Conservation (phyloP, 208 protist genomes). For the Willaertia magna region DNA sequence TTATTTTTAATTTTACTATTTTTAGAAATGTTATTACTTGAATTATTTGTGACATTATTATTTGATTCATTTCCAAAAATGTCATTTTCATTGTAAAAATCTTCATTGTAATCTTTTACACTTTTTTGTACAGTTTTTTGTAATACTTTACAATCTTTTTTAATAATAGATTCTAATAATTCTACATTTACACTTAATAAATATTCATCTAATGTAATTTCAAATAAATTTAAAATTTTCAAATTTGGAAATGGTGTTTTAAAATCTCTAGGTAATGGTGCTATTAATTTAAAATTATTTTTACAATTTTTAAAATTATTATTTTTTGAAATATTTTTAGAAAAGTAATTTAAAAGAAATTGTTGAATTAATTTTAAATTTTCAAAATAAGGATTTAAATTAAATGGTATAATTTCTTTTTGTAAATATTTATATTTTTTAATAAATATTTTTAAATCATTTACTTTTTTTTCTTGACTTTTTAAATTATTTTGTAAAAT, state of each 20-base stretch:
- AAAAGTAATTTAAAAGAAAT: too few relatives aligned
- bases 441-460: not conserved
- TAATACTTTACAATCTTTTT: not conserved
- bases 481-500: too few relatives aligned
- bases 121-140: not conserved
- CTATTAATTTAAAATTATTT: too few relatives aligned
- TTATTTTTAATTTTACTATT: not conserved
- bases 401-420: too few relatives aligned
- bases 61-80: not conserved
- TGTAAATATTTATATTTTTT: too few relatives aligned
- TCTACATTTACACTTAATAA: not conserved
- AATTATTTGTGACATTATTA: not conserved
- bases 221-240: not conserved
- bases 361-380: too few relatives aligned
- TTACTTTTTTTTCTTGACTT: not conserved
- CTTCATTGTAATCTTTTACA: not conserved
- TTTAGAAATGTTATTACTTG: not conserved
- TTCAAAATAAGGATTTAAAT: too few relatives aligned
- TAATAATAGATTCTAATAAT: not conserved
- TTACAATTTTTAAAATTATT: too few relatives aligned
- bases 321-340: too few relatives aligned
- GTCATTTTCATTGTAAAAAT: not conserved
- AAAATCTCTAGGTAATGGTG: not conserved
- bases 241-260: not conserved
- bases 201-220: not conserved